These are phyloP conservation scores for Plectosphaerella sp. DNA, from an alignment of 2,329 filamentous ascomycete genomes.

Conservation along the genomic window DNA sequence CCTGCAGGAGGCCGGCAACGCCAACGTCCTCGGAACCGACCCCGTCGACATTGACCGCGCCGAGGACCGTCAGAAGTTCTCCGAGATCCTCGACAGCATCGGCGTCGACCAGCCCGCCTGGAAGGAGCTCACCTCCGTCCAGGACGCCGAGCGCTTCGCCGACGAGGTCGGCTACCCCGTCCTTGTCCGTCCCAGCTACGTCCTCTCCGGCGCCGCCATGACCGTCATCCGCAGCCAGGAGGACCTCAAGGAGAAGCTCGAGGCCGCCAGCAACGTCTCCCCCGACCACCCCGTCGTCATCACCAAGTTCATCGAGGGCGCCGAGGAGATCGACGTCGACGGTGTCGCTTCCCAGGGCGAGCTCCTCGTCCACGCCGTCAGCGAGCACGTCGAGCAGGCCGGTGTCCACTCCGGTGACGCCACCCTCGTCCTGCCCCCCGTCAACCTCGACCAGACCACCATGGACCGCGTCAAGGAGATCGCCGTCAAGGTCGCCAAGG, in stretches of 20 bases:
- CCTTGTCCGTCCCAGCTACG: conserved; percentile 89
- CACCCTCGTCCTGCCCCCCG: conserved; percentile 86
- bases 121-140: conserved; percentile 91
- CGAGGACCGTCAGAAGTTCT: conserved; percentile 98
- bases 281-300: conserved; percentile 98
- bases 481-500: conserved; percentile 91
- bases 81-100: conserved; percentile 92
- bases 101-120: conserved; percentile 95
- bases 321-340: conserved; percentile 94
- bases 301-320: conserved; percentile 96
- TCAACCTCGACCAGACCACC: conserved; percentile 68
- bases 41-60: conserved; percentile 96
- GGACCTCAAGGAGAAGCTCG: conserved; percentile 91
- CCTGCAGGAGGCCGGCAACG: conserved; percentile 85
- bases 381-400: conserved; percentile 93
- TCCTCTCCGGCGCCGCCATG: conserved; percentile 97
- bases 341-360: conserved; percentile 84
- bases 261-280: conserved; percentile 84
- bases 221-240: conserved; percentile 86
- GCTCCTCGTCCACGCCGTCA: conserved; percentile 85
- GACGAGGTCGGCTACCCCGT: conserved; percentile 87
- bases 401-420: conserved; percentile 98
- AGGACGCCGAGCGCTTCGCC: conserved; percentile 84
- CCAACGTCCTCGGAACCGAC: conserved; percentile 87
- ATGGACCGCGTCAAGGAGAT: conserved; percentile 93